Percentiles rank a stretch among this genome's conserved stretches.
Conservation (phyloP, 805 yeast genomes). For the Komagataella mondaviorum region DNA sequence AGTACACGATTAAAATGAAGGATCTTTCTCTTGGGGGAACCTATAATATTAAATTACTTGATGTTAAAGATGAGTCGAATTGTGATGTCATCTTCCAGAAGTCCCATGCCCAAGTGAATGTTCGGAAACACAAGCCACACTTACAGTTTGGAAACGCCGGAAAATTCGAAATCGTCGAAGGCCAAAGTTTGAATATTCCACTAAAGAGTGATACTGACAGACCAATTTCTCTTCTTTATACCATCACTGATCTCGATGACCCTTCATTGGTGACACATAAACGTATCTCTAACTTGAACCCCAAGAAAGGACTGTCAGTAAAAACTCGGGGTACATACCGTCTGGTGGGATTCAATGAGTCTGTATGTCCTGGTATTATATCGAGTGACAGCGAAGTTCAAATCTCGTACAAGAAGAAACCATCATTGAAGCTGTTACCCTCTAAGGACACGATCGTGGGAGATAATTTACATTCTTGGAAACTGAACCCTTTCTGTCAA, state of each 20-base stretch:
- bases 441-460: conserved; percentile 1
- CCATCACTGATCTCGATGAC: conserved; percentile 12
- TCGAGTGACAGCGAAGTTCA: conserved; percentile 8
- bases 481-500: conserved; percentile 11
- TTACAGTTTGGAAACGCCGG: conserved; percentile 17
- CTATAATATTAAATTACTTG: conserved; percentile 48
- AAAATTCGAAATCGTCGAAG: conserved; percentile 39
- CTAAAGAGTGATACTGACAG: conserved; percentile 20
- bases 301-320: conserved; percentile 17
- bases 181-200: conserved; percentile 47
- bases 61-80: conserved; percentile 61
- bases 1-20: conserved; percentile 37
- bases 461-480: conserved; percentile 3
- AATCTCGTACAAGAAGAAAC: conserved; percentile 17
- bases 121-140: conserved; percentile 56
- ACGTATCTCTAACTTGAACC: conserved; percentile 7
- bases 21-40: conserved; percentile 53
- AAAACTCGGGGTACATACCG: conserved; percentile 27
- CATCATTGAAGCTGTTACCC: conserved; percentile 9
- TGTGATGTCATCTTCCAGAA: conserved; percentile 64
- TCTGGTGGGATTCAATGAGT: conserved; percentile 23
- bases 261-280: conserved; percentile 1
- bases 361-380: conserved; percentile 31
- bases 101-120: conserved; percentile 51
- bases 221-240: conserved; percentile 18